Conservation (phyloP, 192 early-diverging fungal genomes). For the Umbelopsis sp. region DNA sequence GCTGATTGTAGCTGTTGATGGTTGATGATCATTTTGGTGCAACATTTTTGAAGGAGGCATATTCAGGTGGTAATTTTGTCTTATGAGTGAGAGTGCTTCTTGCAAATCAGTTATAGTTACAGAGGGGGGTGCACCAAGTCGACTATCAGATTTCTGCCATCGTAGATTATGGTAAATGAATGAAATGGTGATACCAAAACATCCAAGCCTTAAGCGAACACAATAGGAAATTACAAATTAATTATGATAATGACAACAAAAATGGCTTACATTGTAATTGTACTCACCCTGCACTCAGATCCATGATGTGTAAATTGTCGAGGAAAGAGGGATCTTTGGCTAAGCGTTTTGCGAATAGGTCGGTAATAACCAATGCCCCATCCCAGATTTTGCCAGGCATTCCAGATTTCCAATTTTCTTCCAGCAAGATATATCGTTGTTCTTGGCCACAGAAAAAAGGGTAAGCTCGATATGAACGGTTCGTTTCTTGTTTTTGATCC, state of each 20-base stretch:
- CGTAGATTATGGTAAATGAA: neutral
- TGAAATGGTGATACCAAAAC: neutral
- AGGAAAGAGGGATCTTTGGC: conserved; percentile 24
- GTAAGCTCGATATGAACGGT: conserved; percentile 11
- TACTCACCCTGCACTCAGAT: conserved; percentile 50
- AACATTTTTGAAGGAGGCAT: neutral
- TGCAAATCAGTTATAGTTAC: conserved; percentile 47
- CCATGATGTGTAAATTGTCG: conserved; percentile 39
- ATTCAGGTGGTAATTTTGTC: conserved; percentile 39
- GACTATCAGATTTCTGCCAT: too few species aligned
- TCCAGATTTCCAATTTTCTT: conserved; percentile 43
- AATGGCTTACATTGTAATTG: too few species aligned
- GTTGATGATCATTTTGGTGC: neutral
- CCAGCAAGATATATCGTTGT: conserved; percentile 9
- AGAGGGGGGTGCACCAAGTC: neutral
- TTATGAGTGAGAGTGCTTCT: conserved; percentile 43
- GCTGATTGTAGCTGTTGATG: neutral
- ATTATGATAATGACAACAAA: neutral
- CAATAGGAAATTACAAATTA: neutral
- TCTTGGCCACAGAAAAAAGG: neutral
- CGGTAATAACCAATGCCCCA: conserved; percentile 45
- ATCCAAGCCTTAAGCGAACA: neutral
- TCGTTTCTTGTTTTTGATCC: conserved; percentile 2
- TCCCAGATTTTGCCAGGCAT: conserved; percentile 58
- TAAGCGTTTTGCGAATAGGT: conserved; percentile 33